phyloP scores from a whole-genome alignment of 140 eudicot species.

The Erigeron philadelphicus region DNA sequence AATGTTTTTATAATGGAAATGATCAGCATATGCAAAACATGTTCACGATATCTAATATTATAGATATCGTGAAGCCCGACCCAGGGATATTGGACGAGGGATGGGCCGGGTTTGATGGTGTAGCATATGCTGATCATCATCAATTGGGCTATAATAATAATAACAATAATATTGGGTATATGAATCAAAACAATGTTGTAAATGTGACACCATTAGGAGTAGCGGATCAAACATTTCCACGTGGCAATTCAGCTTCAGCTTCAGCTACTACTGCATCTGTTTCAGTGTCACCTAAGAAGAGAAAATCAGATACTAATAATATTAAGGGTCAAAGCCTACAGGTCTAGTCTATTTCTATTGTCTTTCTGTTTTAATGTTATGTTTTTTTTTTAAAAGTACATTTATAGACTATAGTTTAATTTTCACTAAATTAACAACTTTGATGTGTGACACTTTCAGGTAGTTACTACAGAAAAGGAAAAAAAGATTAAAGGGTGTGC shows the following conservation, averaged over 20 bases:
- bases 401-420: neutral
- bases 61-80: slow-evolving; percentile 44
- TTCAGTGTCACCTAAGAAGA: slow-evolving; percentile 60
- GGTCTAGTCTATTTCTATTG: slow-evolving; percentile 31
- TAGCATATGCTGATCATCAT: slow-evolving; percentile 33
- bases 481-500: slow-evolving; percentile 52
- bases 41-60: neutral
- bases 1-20: slow-evolving; percentile 30
- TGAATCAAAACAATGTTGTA: slow-evolving; percentile 14
- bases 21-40: slow-evolving; percentile 15
- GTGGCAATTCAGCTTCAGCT: slow-evolving; percentile 37
- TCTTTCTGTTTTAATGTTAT: slow-evolving; percentile 19
- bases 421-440: slow-evolving; percentile 18
- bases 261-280: neutral
- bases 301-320: slow-evolving; percentile 63
- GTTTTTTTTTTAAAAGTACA: slow-evolving; percentile 19
- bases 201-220: slow-evolving; percentile 2
- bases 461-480: slow-evolving; percentile 44
- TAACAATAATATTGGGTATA: neutral
- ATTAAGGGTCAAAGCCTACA: slow-evolving; percentile 39
- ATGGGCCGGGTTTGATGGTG: slow-evolving; percentile 37
- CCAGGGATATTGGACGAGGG: slow-evolving; percentile 39
- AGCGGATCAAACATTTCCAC: slow-evolving; percentile 24
- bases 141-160: slow-evolving; percentile 22
- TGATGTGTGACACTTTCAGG: slow-evolving; percentile 49